Conservation (phyloP, 164 flowering plant genomes). For the Chloranthus sessilifolius region DNA sequence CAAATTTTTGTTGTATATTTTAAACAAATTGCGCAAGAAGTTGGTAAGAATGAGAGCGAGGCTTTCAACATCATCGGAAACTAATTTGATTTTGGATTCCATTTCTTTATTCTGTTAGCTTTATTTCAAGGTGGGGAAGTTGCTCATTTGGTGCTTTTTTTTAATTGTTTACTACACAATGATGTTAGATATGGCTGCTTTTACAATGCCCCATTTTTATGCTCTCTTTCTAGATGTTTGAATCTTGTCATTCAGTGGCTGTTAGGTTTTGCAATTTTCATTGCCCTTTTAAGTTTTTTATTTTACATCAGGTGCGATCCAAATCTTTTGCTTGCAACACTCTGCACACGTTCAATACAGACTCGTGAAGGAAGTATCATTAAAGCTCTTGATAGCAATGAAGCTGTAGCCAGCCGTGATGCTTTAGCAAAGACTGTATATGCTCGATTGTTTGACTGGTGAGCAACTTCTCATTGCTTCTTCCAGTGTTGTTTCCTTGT, state of each 20-base stretch:
- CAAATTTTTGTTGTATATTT: too few species aligned
- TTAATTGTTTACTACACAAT: too few species aligned
- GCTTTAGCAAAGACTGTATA: conserved; percentile 92
- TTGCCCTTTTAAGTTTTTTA: not conserved
- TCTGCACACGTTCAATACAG: conserved; percentile 83
- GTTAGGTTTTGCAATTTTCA: not conserved
- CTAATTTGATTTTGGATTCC: too few species aligned
- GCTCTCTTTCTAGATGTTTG: not conserved
- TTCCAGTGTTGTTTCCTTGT: not conserved
- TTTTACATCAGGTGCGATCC: conserved; percentile 66
- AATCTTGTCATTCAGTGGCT: not conserved
- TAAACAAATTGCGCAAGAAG: too few species aligned
- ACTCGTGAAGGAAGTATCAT: conserved; percentile 88
- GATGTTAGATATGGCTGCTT: too few species aligned
- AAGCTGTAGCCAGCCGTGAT: conserved; percentile 91
- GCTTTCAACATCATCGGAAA: too few species aligned
- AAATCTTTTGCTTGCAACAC: conserved; percentile 63
- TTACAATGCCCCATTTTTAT: too few species aligned
- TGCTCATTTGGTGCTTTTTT: too few species aligned
- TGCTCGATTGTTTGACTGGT: conserved; percentile 93
- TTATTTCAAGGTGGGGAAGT: too few species aligned
- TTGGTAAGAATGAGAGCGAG: too few species aligned
- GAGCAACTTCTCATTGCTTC: conserved; percentile 13
- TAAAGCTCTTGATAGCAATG: conserved; percentile 84
- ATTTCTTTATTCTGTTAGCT: too few species aligned